Percentiles rank a stretch among this genome's conserved stretches.
phyloP scores from a whole-genome alignment of 495 filamentous ascomycete species.

The Aspergillus avenaceus region DNA sequence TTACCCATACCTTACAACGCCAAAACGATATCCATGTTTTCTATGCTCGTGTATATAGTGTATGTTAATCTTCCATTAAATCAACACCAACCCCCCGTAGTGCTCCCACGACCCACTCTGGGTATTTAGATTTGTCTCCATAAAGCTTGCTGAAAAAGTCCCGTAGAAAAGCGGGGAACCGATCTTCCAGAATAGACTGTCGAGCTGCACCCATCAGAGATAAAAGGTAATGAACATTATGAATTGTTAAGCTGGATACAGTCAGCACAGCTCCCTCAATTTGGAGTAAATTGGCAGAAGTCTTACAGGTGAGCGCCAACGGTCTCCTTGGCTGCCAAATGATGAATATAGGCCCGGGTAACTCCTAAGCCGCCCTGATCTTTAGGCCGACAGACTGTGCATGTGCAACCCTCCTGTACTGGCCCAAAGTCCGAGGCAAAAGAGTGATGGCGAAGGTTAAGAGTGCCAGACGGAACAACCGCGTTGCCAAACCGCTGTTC shows the following conservation, averaged over 20 bases:
- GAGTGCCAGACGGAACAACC: conserved; percentile 70
- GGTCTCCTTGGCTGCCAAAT: conserved; percentile 90
- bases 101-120: conserved; percentile 82
- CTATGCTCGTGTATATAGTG: background rate
- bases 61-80: conserved; percentile 46
- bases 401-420: conserved; percentile 76
- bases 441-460: conserved; percentile 75
- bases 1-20: background rate
- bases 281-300: background rate
- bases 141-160: conserved; percentile 74
- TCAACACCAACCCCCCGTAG: conserved; percentile 81
- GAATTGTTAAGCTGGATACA: conserved; percentile 67
- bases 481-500: conserved; percentile 82
- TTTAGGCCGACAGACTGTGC: conserved; percentile 66
- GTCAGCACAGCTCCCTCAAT: conserved; percentile 11
- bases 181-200: conserved; percentile 76
- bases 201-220: conserved; percentile 71
- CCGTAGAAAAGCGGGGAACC: conserved; percentile 73
- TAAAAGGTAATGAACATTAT: conserved; percentile 91
- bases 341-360: conserved; percentile 85
- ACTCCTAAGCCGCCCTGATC: conserved; percentile 74
- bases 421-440: conserved; percentile 79
- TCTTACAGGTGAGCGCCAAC: conserved; percentile 81
- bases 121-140: conserved; percentile 64
- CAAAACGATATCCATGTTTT: background rate